These are phyloP conservation scores for Cutaneotrichosporon curvatum DNA, from an alignment of 1,284 basidiomycete genomes.

Conservation along the genomic window DNA sequence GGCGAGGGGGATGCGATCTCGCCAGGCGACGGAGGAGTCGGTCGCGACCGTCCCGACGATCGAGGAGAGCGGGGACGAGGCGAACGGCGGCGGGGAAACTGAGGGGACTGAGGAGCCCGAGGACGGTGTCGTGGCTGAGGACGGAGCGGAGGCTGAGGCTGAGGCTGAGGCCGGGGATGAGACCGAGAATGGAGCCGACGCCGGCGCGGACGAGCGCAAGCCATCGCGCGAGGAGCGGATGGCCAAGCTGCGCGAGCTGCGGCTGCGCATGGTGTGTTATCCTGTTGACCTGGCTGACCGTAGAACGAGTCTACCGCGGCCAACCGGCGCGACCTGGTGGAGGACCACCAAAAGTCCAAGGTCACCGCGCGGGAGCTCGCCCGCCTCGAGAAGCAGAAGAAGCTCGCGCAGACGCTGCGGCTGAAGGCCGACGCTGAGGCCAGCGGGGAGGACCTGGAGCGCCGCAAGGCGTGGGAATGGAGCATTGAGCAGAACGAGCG, in stretches of 20 bases:
- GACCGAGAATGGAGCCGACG: constrained; percentile 2
- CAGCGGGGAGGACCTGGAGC: constrained; percentile 61
- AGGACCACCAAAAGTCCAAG: constrained; percentile 70
- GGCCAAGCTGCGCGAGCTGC: constrained; percentile 66
- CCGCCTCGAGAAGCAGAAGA: constrained; percentile 75
- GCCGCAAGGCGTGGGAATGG: constrained; percentile 87
- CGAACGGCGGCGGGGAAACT: constrained; percentile 3
- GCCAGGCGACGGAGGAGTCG: neutral
- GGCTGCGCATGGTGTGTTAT: constrained; percentile 64
- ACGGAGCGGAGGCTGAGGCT: constrained; percentile 8
- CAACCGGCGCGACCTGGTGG: constrained; percentile 73
- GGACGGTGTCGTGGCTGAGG: constrained; percentile 8
- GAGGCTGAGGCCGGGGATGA: constrained; percentile 9
- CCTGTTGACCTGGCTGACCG: neutral
- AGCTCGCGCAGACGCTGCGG: constrained; percentile 78
- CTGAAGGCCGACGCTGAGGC: constrained; percentile 82
- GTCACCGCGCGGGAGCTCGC: constrained; percentile 67
- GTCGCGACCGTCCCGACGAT: constrained; percentile 4
- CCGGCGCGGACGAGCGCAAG: constrained; percentile 17
- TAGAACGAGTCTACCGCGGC: constrained; percentile 69
- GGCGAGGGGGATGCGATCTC: constrained; percentile 8
- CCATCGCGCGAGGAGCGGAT: constrained; percentile 60
- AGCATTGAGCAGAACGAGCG: constrained; percentile 88
- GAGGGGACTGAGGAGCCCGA: constrained; percentile 5
- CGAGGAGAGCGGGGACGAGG: constrained; percentile 4